These are phyloP conservation scores for Russula foetens DNA, from an alignment of 768 basidiomycete species.

Conservation along the genomic window DNA sequence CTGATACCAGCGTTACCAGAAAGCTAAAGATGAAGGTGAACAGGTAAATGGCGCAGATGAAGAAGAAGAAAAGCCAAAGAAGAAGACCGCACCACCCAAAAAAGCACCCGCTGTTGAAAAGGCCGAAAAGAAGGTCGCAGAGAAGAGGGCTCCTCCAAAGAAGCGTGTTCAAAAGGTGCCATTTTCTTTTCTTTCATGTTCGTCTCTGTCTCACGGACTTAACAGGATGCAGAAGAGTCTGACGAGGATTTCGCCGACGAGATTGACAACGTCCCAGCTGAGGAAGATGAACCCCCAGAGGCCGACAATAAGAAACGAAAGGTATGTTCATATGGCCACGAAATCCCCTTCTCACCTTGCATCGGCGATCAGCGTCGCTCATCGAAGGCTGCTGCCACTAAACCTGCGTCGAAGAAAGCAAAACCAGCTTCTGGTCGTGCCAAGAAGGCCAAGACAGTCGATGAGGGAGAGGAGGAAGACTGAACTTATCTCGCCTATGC, in stretches of 20 bases:
- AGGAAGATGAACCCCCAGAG: slow-evolving; percentile 39
- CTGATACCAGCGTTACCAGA: slow-evolving; percentile 4
- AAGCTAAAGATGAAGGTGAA: slow-evolving; percentile 51
- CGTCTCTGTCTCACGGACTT: neutral
- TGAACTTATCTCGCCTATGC: neutral
- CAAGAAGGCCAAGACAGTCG: slow-evolving; percentile 9
- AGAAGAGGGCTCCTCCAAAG: slow-evolving; percentile 42
- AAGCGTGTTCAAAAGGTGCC: slow-evolving; percentile 31
- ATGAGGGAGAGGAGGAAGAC: slow-evolving; percentile 9
- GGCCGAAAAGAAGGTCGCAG: slow-evolving; percentile 38
- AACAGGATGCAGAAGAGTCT: slow-evolving; percentile 32
- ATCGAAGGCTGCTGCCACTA: slow-evolving; percentile 1
- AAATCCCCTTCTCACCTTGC: neutral
- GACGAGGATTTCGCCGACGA: slow-evolving; percentile 43
- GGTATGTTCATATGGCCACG: slow-evolving; percentile 30
- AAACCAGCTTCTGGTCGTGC: slow-evolving; percentile 12
- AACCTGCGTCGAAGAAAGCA: slow-evolving; percentile 10
- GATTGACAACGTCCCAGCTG: slow-evolving; percentile 36
- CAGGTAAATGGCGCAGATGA: slow-evolving; percentile 34
- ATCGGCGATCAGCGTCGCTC: slow-evolving; percentile 1
- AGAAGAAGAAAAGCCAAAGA: slow-evolving; percentile 30
- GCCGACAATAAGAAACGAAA: slow-evolving; percentile 58
- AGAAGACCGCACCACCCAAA: slow-evolving; percentile 20
- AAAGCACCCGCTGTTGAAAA: slow-evolving; percentile 35
- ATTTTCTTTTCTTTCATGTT: neutral